A percentile compares a stretch with the other conserved stretches of the same genome.
phyloP scores from a whole-genome alignment of 176 grass and related monocot genomes.

The Carex littledalei region DNA sequence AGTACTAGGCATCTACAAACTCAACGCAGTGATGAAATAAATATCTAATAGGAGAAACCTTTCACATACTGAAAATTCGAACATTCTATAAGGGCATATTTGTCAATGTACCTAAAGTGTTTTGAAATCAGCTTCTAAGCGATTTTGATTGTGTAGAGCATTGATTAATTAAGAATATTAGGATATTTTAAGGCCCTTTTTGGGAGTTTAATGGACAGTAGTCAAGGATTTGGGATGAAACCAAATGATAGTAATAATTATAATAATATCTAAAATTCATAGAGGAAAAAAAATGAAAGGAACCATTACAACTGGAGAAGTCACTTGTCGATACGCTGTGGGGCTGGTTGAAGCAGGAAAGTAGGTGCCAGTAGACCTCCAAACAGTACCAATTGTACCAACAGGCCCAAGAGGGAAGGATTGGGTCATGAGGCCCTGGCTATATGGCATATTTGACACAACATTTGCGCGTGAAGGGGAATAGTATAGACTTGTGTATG shows the following conservation, averaged over 20 bases:
- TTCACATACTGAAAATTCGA: background rate
- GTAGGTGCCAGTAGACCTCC: background rate
- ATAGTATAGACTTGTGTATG: slow-evolving; percentile 49
- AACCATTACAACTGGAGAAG: slow-evolving; percentile 13
- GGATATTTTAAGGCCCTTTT: background rate
- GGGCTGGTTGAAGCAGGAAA: background rate
- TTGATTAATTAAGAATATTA: background rate
- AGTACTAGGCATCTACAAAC: background rate
- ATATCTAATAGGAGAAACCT: background rate
- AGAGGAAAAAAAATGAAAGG: background rate
- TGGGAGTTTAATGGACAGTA: background rate
- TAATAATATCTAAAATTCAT: background rate
- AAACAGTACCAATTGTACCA: background rate
- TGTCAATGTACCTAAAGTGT: background rate
- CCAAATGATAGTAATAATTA: background rate
- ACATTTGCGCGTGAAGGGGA: slow-evolving; percentile 42
- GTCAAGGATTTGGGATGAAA: background rate
- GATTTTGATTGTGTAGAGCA: background rate
- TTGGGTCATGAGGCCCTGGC: slow-evolving; percentile 30
- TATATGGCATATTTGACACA: slow-evolving; percentile 40
- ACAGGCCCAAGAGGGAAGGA: slow-evolving; percentile 25
- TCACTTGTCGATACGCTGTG: slow-evolving; percentile 5
- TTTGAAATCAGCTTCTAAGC: background rate
- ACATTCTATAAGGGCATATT: background rate
- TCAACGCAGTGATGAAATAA: background rate